Conservation (phyloP, 164 flowering plant species). For the Paratinospora sagittata region DNA sequence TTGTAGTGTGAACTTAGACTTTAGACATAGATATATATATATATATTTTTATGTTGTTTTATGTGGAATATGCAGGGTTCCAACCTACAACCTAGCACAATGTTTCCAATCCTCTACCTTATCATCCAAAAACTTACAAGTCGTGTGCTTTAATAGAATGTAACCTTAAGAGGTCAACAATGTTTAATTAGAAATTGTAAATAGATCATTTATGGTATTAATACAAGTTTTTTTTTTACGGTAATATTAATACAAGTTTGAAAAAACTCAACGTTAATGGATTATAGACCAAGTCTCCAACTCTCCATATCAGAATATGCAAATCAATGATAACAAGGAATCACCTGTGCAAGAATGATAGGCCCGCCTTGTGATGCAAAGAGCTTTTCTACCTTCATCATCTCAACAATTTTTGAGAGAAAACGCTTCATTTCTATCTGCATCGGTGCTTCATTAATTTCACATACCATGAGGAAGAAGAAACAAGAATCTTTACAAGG, state of each 20-base stretch:
- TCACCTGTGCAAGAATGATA: conserved; percentile 56
- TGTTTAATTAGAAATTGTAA: not conserved
- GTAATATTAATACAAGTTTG: not conserved
- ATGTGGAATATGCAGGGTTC: no score
- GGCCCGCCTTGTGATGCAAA: conserved; percentile 72
- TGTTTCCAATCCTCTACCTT: no score
- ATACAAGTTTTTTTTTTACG: not conserved
- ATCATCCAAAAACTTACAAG: no score
- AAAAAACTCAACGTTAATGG: not conserved
- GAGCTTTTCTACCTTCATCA: conserved; percentile 50
- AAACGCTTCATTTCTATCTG: conserved; percentile 52
- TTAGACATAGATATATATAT: no score
- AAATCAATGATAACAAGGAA: conserved; percentile 5
- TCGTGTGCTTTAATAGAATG: no score
- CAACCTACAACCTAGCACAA: no score
- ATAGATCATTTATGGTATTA: not conserved
- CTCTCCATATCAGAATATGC: conserved; percentile 3
- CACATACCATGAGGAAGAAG: not conserved
- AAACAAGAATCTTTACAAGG: not conserved
- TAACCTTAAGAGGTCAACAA: not conserved
- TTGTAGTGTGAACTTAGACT: no score
- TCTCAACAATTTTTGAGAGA: conserved; percentile 38
- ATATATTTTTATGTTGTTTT: no score
- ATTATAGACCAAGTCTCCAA: not conserved
- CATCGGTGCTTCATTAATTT: conserved; percentile 5